phyloP scores from a whole-genome alignment of 257 asterid species.

The Datura wrightii region DNA sequence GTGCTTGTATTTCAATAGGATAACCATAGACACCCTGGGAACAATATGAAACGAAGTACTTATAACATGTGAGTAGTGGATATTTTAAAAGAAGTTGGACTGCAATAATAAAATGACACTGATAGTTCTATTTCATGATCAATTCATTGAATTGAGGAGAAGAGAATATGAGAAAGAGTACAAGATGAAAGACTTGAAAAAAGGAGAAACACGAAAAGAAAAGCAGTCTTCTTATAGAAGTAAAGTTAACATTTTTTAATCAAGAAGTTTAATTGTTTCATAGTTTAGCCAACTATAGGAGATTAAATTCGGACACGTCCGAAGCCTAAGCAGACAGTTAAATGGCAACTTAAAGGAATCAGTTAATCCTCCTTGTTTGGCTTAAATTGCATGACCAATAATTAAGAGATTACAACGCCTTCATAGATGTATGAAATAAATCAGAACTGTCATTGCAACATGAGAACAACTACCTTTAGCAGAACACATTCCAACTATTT shows the following conservation, averaged over 20 bases:
- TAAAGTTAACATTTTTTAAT: background rate
- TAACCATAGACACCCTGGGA: conserved; percentile 89
- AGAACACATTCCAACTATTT: background rate
- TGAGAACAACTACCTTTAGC: background rate
- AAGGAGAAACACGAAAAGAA: background rate
- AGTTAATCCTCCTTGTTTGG: background rate
- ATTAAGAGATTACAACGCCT: background rate
- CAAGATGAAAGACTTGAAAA: background rate
- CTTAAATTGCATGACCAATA: background rate
- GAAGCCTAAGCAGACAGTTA: background rate
- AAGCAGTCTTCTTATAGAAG: background rate
- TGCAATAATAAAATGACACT: background rate
- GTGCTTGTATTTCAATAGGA: conserved; percentile 89
- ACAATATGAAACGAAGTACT: background rate
- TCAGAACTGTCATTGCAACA: too few relatives aligned
- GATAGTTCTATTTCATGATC: background rate
- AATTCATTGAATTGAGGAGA: background rate
- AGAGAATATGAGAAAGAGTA: background rate
- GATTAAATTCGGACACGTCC: background rate
- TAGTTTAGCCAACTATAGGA: background rate
- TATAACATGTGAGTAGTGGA: conserved; percentile 15
- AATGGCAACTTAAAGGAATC: background rate
- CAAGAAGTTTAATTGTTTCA: background rate
- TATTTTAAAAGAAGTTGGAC: background rate
- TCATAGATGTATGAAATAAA: background rate